Evolutionary conservation across 1,284 basidiomycete genomes (phyloP).

Genomic region (Cutaneotrichosporon sp.): DNA sequence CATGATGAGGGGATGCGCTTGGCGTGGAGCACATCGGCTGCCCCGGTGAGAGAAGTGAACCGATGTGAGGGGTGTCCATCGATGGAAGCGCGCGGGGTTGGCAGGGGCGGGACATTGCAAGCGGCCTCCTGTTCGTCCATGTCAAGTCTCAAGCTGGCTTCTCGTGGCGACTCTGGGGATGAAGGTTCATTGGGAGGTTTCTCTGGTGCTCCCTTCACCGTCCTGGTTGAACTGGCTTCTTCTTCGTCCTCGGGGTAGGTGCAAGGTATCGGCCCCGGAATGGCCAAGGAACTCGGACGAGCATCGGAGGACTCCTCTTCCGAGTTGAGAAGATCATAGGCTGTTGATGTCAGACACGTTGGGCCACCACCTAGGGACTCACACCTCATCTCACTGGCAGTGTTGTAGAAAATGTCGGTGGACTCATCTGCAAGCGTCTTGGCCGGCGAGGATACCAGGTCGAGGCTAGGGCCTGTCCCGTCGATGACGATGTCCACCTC

Average conservation of each 20-base stretch:
- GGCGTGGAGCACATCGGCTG: background rate
- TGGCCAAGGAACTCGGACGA: background rate
- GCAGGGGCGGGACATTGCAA: background rate
- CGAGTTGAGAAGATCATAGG: background rate
- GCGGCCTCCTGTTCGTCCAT: background rate
- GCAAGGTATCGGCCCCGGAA: background rate
- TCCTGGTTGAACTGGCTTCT: background rate
- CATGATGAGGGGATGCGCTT: conserved; percentile 1
- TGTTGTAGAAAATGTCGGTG: background rate
- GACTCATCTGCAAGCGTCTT: background rate
- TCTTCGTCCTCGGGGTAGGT: background rate
- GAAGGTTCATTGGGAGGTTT: background rate
- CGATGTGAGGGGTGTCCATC: background rate
- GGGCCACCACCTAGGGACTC: background rate
- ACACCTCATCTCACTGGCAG: conserved; percentile 1
- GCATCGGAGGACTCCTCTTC: background rate
- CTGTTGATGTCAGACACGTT: background rate
- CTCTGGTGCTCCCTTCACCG: background rate
- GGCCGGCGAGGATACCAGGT: background rate
- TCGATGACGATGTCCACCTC: background rate
- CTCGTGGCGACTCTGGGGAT: background rate
- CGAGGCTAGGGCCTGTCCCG: background rate
- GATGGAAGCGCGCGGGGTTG: background rate
- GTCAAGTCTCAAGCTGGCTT: background rate
- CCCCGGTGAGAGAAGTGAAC: background rate